A percentile compares a stretch with the other conserved stretches of the same genome.
Conservation (phyloP, 345 rosid species). For the Sapria himalayana region DNA sequence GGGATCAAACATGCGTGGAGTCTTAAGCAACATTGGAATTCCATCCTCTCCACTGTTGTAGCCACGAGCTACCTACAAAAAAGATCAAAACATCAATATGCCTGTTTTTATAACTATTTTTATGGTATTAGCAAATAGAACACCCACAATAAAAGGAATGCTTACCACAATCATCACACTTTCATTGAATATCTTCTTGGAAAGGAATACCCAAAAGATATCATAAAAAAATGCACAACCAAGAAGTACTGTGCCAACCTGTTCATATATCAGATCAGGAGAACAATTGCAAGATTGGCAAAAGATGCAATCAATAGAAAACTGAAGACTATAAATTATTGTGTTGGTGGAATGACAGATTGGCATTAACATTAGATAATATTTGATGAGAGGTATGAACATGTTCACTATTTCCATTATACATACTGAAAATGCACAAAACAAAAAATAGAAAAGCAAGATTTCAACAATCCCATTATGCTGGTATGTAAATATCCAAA, state of each 20-base stretch:
- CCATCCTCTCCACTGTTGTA: constrained; percentile 94
- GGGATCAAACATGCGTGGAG: constrained; percentile 91
- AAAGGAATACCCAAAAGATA: constrained; percentile 95
- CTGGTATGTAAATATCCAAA: no score
- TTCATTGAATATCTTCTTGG: constrained; percentile 84
- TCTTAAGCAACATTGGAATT: constrained; percentile 90
- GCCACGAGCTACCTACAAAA: constrained; percentile 80
- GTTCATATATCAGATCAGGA: constrained; percentile 11
- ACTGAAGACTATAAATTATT: no score
- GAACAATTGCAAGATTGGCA: constrained; percentile 1
- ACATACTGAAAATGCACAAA: no score
- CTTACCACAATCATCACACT: constrained; percentile 99
- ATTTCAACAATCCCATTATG: no score
- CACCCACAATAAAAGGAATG: constrained; percentile 9
- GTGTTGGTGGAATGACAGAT: no score
- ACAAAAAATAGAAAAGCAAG: no score
- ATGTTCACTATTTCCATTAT: no score
- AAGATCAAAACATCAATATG: constrained; percentile 6
- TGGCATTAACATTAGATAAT: no score
- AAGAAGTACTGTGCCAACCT: constrained; percentile 96
- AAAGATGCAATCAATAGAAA: no score
- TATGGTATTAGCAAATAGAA: constrained; percentile 2
- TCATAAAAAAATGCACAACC: constrained; percentile 91
- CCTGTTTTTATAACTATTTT: constrained; percentile 3
- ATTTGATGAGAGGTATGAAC: no score